Percentiles rank a stretch among this genome's conserved stretches.
phyloP scores from a whole-genome alignment of 2,329 filamentous ascomycete species.

The Aspergillus glaucus region DNA sequence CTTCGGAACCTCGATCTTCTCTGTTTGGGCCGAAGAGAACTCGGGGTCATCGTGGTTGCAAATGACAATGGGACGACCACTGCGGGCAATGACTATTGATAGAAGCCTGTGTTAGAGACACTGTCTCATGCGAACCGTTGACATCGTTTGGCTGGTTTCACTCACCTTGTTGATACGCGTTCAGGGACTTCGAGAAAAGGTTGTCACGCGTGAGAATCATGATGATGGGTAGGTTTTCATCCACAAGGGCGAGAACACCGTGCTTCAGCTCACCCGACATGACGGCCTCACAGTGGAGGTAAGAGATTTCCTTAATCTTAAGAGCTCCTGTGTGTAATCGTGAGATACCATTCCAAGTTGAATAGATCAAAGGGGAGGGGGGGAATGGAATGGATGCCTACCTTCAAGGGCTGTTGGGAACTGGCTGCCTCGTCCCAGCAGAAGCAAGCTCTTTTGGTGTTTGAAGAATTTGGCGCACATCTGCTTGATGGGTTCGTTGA shows the following conservation, averaged over 20 bases:
- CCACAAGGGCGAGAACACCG: conserved; percentile 91
- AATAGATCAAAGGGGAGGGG: neutral
- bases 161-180: conserved; percentile 94
- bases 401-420: conserved; percentile 91
- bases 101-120: conserved; percentile 18
- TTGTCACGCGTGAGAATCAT: conserved; percentile 98
- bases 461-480: conserved; percentile 90
- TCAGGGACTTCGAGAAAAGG: conserved; percentile 97
- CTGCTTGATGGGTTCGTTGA: conserved; percentile 90
- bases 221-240: conserved; percentile 97
- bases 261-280: conserved; percentile 99
- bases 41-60: conserved; percentile 88
- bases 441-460: conserved; percentile 90
- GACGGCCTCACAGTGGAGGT: conserved; percentile 98
- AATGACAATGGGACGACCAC: conserved; percentile 95
- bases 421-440: conserved; percentile 91
- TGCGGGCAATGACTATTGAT: conserved; percentile 76
- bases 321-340: conserved; percentile 56
- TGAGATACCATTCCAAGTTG: neutral
- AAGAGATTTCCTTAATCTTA: conserved; percentile 99
- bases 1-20: conserved; percentile 96
- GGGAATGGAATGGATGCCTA: conserved; percentile 21
- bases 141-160: neutral
- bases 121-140: too few relatives aligned
- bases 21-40: conserved; percentile 79